Conservation (phyloP, 768 basidiomycete genomes). For the Amanita rimosa region DNA sequence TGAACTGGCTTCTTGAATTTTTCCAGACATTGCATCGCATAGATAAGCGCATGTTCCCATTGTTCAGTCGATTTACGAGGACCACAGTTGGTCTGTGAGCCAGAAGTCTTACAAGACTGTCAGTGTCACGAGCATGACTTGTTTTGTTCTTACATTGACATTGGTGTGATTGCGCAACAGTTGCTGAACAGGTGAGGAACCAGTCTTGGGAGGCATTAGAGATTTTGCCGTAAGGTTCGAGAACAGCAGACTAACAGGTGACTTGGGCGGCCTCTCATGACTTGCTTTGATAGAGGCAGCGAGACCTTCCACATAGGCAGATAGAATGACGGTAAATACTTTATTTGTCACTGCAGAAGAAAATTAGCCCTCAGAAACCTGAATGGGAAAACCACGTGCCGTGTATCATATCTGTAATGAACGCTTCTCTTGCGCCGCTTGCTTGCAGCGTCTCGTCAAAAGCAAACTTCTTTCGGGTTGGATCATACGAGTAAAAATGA, state of each 20-base stretch:
- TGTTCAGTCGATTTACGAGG: constrained; percentile 3
- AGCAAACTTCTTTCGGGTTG: constrained; percentile 2
- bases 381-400: constrained; percentile 8
- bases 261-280: constrained; percentile 4
- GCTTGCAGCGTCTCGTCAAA: constrained; percentile 9
- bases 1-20: constrained; percentile 3
- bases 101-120: constrained; percentile 7
- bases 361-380: constrained; percentile 8
- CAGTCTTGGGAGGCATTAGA: constrained; percentile 8
- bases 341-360: constrained; percentile 9
- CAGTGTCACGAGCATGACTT: constrained; percentile 6
- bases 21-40: constrained; percentile 2
- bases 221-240: constrained; percentile 6
- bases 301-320: constrained; percentile 8
- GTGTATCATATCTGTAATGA: constrained; percentile 8
- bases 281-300: constrained; percentile 6
- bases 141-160: constrained; percentile 7
- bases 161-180: constrained; percentile 1
- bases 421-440: constrained; percentile 7
- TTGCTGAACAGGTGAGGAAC: constrained; percentile 5
- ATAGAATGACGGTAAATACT: constrained; percentile 9
- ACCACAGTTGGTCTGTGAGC: constrained; percentile 5
- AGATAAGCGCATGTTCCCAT: constrained; percentile 1
- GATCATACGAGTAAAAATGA: constrained; percentile 11
- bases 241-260: constrained; percentile 6